A percentile compares a stretch with the other conserved stretches of the same genome.
Evolutionary conservation across 495 filamentous ascomycete species (phyloP).

Genomic region (Neurospora sp.): DNA sequence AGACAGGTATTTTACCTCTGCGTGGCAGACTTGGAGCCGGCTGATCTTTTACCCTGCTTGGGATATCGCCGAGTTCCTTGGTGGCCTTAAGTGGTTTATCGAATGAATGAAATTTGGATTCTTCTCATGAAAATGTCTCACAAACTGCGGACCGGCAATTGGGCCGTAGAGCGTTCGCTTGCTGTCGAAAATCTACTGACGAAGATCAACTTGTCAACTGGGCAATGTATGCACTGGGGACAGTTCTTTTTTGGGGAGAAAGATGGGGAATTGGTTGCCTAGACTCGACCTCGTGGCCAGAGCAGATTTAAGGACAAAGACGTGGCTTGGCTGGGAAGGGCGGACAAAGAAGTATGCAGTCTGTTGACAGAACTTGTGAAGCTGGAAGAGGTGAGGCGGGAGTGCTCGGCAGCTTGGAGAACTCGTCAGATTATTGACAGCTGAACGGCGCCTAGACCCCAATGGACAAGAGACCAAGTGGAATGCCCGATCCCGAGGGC

Average conservation of each 20-base stretch:
- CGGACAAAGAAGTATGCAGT: background rate
- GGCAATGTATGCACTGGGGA: background rate
- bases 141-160: background rate
- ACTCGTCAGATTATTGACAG: background rate
- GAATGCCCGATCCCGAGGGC: background rate
- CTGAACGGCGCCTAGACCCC: background rate
- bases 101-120: background rate
- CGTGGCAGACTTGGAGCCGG: background rate
- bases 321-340: background rate
- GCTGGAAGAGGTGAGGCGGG: background rate
- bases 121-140: background rate
- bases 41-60: background rate
- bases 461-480: background rate
- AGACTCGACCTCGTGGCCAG: background rate
- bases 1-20: background rate
- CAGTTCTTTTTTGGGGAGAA: background rate
- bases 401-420: background rate
- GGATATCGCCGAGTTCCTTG: background rate
- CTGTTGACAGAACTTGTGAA: background rate
- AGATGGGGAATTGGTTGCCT: background rate
- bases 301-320: background rate
- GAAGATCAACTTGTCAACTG: background rate
- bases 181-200: background rate
- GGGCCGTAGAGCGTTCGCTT: background rate
- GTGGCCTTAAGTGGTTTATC: background rate